Evolutionary conservation across 202 grass and related monocot genomes (phyloP).

Genomic region (Bolboschoenoplectus hybrid): DNA sequence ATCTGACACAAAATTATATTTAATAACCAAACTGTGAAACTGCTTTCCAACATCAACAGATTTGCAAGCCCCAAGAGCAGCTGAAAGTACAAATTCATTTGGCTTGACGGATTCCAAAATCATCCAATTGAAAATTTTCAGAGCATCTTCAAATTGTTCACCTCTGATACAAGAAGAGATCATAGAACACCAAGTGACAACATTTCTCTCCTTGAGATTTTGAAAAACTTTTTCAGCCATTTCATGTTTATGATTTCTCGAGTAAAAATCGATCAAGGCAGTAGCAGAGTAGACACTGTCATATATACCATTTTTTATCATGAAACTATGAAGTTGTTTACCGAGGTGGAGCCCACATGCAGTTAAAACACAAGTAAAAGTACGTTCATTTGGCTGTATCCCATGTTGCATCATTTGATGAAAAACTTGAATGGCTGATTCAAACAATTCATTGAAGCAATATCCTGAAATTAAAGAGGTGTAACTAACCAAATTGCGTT

Average conservation of each 20-base stretch:
- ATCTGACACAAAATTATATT: conserved; percentile 47
- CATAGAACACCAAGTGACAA: conserved; percentile 77
- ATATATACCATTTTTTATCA: conserved; percentile 51
- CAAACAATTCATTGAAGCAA: conserved; percentile 47
- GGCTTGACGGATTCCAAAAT: conserved; percentile 42
- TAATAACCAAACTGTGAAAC: conserved; percentile 57
- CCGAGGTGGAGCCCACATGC: conserved; percentile 51
- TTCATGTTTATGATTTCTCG: conserved; percentile 42
- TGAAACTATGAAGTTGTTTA: conserved; percentile 67
- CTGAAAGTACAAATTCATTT: conserved; percentile 69
- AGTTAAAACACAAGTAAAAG: conserved; percentile 47
- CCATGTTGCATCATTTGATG: conserved; percentile 48
- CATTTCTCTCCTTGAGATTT: conserved; percentile 55
- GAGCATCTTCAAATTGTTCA: conserved; percentile 47
- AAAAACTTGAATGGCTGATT: conserved; percentile 41
- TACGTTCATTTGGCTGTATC: conserved; percentile 69
- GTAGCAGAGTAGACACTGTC: conserved; percentile 52
- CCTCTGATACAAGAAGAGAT: conserved; percentile 56
- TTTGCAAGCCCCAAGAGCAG: conserved; percentile 58
- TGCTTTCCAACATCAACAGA: conserved; percentile 47
- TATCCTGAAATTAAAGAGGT: conserved; percentile 74
- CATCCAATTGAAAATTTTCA: conserved; percentile 55
- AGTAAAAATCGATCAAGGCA: conserved; percentile 74
- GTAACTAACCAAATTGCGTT: conserved; percentile 66
- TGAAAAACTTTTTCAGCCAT: conserved; percentile 53